These are phyloP conservation scores for Starmerella ratchasimensis DNA, from an alignment of 805 yeast genomes.

Conservation along the genomic window DNA sequence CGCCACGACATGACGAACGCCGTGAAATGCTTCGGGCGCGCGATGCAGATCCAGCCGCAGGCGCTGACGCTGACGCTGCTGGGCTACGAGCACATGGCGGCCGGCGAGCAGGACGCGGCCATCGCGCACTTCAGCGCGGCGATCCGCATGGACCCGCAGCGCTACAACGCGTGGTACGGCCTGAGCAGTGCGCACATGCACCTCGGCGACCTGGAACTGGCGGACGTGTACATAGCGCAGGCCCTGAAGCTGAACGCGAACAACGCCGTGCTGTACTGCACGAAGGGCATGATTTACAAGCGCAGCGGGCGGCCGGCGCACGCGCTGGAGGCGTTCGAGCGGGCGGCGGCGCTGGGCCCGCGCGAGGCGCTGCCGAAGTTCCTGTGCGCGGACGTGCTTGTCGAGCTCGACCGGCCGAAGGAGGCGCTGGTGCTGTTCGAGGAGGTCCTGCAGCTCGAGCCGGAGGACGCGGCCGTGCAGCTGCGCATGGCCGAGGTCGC, in stretches of 20 bases:
- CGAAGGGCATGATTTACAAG: slow-evolving; percentile 87
- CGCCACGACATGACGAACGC: slow-evolving; percentile 81
- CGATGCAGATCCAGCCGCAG: slow-evolving; percentile 56
- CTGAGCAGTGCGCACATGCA: slow-evolving; percentile 86
- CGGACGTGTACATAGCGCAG: slow-evolving; percentile 74
- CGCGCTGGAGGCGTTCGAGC: slow-evolving; percentile 68
- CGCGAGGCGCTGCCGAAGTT: slow-evolving; percentile 72
- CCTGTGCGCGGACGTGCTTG: slow-evolving; percentile 72
- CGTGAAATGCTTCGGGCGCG: slow-evolving; percentile 68
- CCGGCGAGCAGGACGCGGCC: slow-evolving; percentile 84
- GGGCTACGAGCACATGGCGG: slow-evolving; percentile 83
- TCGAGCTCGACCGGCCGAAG: slow-evolving; percentile 54
- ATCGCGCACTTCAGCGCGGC: slow-evolving; percentile 70
- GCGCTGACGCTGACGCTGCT: slow-evolving; percentile 84
- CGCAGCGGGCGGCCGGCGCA: slow-evolving; percentile 51
- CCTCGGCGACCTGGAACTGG: slow-evolving; percentile 68
- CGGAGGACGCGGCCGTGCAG: slow-evolving; percentile 91
- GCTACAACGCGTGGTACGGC: slow-evolving; percentile 91
- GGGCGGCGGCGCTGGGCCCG: slow-evolving; percentile 77
- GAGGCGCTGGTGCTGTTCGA: slow-evolving; percentile 67
- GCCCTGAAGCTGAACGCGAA: slow-evolving; percentile 84
- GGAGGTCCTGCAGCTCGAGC: slow-evolving; percentile 58
- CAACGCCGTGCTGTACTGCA: slow-evolving; percentile 77
- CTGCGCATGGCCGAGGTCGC: slow-evolving; percentile 77
- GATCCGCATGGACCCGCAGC: slow-evolving; percentile 59